These are phyloP conservation scores for Pichia sp. DNA, from an alignment of 1,139 yeast genomes.

Conservation along the genomic window DNA sequence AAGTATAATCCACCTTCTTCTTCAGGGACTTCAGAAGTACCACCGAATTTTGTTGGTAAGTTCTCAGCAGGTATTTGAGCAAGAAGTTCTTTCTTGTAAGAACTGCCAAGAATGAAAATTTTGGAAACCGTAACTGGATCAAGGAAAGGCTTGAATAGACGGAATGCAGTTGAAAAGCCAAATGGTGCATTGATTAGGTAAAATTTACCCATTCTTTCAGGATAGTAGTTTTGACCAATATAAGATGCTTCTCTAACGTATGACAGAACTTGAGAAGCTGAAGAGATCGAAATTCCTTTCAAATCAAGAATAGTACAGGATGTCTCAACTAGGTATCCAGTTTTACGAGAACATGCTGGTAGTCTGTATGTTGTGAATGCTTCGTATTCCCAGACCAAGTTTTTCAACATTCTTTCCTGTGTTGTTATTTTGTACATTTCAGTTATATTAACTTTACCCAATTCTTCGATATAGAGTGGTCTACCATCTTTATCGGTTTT, in stretches of 20 bases:
- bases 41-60: slow-evolving; percentile 88
- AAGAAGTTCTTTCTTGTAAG: slow-evolving; percentile 73
- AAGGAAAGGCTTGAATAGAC: slow-evolving; percentile 82
- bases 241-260: slow-evolving; percentile 89
- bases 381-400: slow-evolving; percentile 97
- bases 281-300: slow-evolving; percentile 81
- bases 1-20: slow-evolving; percentile 74
- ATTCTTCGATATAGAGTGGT: slow-evolving; percentile 89
- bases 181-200: slow-evolving; percentile 95
- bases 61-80: slow-evolving; percentile 92
- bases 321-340: slow-evolving; percentile 77
- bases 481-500: slow-evolving; percentile 96
- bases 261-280: slow-evolving; percentile 78
- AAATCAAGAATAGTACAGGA: slow-evolving; percentile 93
- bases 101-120: slow-evolving; percentile 77
- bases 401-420: slow-evolving; percentile 92
- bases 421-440: slow-evolving; percentile 92
- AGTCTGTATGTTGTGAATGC: slow-evolving; percentile 74
- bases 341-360: slow-evolving; percentile 89
- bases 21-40: slow-evolving; percentile 57
- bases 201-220: slow-evolving; percentile 99
- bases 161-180: slow-evolving; percentile 92
- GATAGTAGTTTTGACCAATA: slow-evolving; percentile 95
- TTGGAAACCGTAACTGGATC: slow-evolving; percentile 98
- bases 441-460: slow-evolving; percentile 80